These are phyloP conservation scores for Saururus chinensis DNA, from an alignment of 164 flowering plant species.

Conservation along the genomic window DNA sequence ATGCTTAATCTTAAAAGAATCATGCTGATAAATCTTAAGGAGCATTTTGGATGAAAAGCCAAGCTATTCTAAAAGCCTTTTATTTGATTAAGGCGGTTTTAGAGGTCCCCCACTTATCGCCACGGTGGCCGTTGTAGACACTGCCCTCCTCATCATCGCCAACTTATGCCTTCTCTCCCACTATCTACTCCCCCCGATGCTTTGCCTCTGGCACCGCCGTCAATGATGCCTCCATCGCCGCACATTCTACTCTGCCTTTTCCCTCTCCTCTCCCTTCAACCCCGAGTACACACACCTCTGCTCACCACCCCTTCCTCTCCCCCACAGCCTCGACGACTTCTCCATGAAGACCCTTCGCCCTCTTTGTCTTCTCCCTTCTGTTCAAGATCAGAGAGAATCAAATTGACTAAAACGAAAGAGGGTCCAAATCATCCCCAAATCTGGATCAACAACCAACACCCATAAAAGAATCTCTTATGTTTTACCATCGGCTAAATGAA, in stretches of 20 bases:
- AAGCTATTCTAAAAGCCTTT: no score
- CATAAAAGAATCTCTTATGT: no score
- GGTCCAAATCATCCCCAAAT: slow-evolving; percentile 24
- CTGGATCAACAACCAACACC: no score
- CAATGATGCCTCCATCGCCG: slow-evolving; percentile 25
- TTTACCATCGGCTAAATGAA: no score
- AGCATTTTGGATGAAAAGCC: no score
- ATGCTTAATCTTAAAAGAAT: no score
- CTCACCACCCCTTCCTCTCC: slow-evolving; percentile 38
- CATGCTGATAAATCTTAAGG: no score
- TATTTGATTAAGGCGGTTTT: no score
- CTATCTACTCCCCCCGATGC: slow-evolving; percentile 37
- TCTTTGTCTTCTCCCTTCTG: slow-evolving; percentile 33
- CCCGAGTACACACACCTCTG: slow-evolving; percentile 30
- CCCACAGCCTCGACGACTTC: slow-evolving; percentile 32
- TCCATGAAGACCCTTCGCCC: slow-evolving; percentile 76
- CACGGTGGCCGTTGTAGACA: slow-evolving; percentile 68
- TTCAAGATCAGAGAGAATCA: background rate
- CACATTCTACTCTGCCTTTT: slow-evolving; percentile 26
- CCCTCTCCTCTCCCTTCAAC: slow-evolving; percentile 33
- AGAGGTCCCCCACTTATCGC: slow-evolving; percentile 88
- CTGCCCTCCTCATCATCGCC: slow-evolving; percentile 72
- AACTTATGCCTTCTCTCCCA: slow-evolving; percentile 83
- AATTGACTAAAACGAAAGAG: slow-evolving; percentile 13
- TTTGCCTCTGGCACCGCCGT: slow-evolving; percentile 21